Base-by-base conservation (phyloP, 192 early-diverging fungal species). In the Paraglomus occultum region DNA sequence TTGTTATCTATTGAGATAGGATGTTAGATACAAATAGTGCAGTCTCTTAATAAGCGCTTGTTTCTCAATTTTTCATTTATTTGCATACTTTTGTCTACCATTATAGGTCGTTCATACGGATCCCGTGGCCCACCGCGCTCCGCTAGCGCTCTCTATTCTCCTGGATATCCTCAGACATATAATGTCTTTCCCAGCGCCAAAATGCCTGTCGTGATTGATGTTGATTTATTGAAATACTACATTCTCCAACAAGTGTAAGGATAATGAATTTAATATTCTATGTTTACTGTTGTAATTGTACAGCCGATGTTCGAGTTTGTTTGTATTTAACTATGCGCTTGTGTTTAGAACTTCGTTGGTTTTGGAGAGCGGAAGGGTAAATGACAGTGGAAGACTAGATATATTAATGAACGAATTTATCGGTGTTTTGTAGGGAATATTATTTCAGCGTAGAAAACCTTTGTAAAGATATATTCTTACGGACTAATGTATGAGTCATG, bases 401-500 rank as follows among this genome's bases (percentile, higher is more conserved):
- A 31, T 31, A 31, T 31, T 31, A 31, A 31, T 31, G 31, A 31
- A 3, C 31, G 31, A 31, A 1, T 31, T 31, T 31, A 31, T 31
- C 31, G 65, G 4, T 68, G 63, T 75, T 64, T 45, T 51, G 17
- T 71, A 92, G 89, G 68, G 90, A 99, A 76, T 99, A 94, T 79
- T 99, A 99, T 82, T 98, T 98, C 72, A 94, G 92, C 54, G 86
- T 97, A 51, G 95, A 98, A 48, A 99, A 99, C 71, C 82, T 99
- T 59, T 95, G 93, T 88, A 92, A 91, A 60, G 97, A 99, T 76
- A 83, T 98, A 17, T 99, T 85, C 78, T 94, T 99, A 81, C 89
- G 97, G 51, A 82, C 66, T 46, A 78, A 82, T 55, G 79, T 75
- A 71, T 66, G 71, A 15, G 31, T 18, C 14, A 71, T 18, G 4